These are phyloP conservation scores for Lactarius sp. DNA, from an alignment of 768 basidiomycete genomes.

Conservation along the genomic window DNA sequence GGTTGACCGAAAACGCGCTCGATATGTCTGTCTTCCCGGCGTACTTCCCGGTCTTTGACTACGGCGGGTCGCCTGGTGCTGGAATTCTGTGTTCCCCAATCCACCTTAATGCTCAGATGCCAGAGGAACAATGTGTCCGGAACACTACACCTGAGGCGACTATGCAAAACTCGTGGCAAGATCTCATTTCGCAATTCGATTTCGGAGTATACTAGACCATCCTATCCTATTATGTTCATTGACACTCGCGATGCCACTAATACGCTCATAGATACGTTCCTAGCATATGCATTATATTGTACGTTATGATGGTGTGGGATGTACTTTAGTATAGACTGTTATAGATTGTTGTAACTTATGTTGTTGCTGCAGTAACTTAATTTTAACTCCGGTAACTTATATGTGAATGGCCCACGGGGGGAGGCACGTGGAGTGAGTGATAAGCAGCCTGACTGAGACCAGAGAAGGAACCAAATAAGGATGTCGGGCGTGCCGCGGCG, in stretches of 20 bases:
- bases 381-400: too few species aligned
- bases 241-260: too few species aligned
- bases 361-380: too few species aligned
- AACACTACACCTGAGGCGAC: conserved; percentile 38
- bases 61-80: conserved; percentile 8
- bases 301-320: too few species aligned
- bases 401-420: too few species aligned
- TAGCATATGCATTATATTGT: background rate
- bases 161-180: conserved; percentile 26
- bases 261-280: background rate
- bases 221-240: background rate
- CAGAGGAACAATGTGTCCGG: conserved; percentile 12
- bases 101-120: conserved; percentile 12
- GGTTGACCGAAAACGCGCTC: background rate
- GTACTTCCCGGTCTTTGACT: conserved; percentile 24
- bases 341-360: too few species aligned
- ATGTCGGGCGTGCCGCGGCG: background rate
- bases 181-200: conserved; percentile 34
- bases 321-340: too few species aligned
- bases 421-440: too few species aligned
- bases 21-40: conserved; percentile 23
- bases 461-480: too few species aligned
- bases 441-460: too few species aligned
- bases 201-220: conserved; percentile 26
- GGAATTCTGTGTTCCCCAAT: conserved; percentile 19